phyloP scores from a whole-genome alignment of 768 basidiomycete genomes.

The Inosperma sp. region DNA sequence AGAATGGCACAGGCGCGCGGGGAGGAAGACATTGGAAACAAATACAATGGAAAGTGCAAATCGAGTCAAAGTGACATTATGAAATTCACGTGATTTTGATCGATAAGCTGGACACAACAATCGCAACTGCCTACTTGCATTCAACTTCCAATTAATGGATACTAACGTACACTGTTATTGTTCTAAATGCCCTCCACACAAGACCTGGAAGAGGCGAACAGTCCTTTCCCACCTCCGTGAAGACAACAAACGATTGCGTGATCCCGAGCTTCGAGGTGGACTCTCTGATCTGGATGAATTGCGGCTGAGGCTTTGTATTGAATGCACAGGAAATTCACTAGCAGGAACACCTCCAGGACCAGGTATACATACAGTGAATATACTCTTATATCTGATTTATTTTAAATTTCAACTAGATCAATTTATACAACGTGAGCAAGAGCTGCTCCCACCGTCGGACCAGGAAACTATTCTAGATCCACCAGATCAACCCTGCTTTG shows the following conservation, averaged over 20 bases:
- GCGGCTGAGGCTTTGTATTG: constrained; percentile 2
- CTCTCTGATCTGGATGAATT: neutral
- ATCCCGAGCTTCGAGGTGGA: neutral
- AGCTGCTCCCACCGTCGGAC: neutral
- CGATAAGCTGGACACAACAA: neutral
- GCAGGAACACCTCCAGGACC: neutral
- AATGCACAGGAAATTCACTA: constrained; percentile 2
- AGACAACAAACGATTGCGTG: constrained; percentile 2
- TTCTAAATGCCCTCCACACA: neutral
- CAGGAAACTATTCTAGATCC: neutral
- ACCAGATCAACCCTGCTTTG: neutral
- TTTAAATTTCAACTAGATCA: neutral
- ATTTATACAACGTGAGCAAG: neutral
- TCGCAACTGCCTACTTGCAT: neutral
- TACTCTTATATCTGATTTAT: neutral
- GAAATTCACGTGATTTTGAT: neutral
- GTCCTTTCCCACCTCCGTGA: neutral
- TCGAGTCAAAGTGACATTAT: neutral
- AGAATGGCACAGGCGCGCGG: too few species aligned
- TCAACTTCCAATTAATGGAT: neutral
- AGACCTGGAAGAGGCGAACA: neutral
- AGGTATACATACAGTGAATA: neutral
- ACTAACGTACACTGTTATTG: neutral
- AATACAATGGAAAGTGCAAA: too few species aligned
- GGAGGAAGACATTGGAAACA: neutral